Base-by-base conservation (phyloP, 2,329 filamentous ascomycete genomes). In the Alternaria metachromatica region DNA sequence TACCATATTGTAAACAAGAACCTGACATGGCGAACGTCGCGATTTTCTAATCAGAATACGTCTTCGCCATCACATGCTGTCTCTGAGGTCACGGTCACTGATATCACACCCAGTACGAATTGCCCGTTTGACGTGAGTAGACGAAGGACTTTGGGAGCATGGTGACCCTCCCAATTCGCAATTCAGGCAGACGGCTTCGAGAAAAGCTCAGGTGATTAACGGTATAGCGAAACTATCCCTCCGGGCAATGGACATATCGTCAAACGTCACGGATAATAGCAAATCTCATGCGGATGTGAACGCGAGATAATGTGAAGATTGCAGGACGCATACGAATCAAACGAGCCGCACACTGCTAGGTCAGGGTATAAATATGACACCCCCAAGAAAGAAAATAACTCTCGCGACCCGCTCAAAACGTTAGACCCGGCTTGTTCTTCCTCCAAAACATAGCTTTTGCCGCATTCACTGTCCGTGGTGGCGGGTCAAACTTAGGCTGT, bases 361-460 rank as follows among this genome's bases (percentile, higher is more conserved):
- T 53, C 58, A 21, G 66, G 69, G 69, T 70, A 72, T 67, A 65
- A 46, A 5, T 11, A 28, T 18, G 49, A 37, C 4, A 55, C 25
- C 59, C 37, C 11, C 15, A 60, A 30, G 26, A 62, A 30, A 12
- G 60, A n/a, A 46, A 41, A 13, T 21, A 60, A 28, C 6, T 10
- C 26, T 23, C 12, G 11, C 9, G 23, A 13, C 6, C 25, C 37
- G 37, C 55, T 58, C 45, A 60, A 55, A 62, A 63, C 8, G 46
- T 55, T 15, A 60, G 46, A 3, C 56, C 50, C 15, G 48, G 60
- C 64, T 69, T 75, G 25, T 67, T 66, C 59, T 77, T 78, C 68
- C 72, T 76, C 76, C 76, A 78, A 48, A 77, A 77, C 30, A 73
- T 68, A 0, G 66, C 68, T 49, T 68, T 76, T 10, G 69, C 66